Percentiles rank a stretch among this genome's conserved stretches.
Conservation (phyloP, 495 filamentous ascomycete genomes). For the Aspergillus bridgeri region DNA sequence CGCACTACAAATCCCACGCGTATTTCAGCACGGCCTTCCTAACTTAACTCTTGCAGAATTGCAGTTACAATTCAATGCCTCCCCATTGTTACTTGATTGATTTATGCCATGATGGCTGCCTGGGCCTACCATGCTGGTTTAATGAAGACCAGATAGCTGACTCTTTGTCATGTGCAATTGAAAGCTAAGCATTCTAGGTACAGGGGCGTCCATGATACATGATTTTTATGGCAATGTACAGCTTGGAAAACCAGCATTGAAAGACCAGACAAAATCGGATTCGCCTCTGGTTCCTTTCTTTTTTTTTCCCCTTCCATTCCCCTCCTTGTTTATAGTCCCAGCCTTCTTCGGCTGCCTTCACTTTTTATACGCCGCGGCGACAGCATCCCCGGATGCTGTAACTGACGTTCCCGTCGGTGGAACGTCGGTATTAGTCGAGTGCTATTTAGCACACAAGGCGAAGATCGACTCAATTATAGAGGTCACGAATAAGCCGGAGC, state of each 20-base stretch:
- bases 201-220: not conserved
- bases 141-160: not conserved
- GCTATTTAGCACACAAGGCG: constrained; percentile 48
- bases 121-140: not conserved
- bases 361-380: constrained; percentile 48
- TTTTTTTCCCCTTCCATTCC: not conserved
- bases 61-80: constrained; percentile 1
- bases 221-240: constrained; percentile 3
- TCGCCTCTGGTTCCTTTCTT: not conserved
- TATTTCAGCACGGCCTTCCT: constrained; percentile 1
- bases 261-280: not conserved
- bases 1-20: constrained; percentile 7
- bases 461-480: constrained; percentile 40
- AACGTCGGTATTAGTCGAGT: constrained; percentile 52
- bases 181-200: not conserved
- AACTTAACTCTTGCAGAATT: not conserved
- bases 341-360: not conserved
- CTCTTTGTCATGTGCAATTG: not conserved
- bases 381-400: constrained; percentile 52
- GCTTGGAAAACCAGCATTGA: not conserved
- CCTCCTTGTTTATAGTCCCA: not conserved
- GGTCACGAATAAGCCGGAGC: constrained; percentile 98
- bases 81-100: not conserved
- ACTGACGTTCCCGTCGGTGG: constrained; percentile 49
- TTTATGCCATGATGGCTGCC: not conserved